phyloP scores from a whole-genome alignment of 306 rosid genomes.

The Begonia peltatifolia region DNA sequence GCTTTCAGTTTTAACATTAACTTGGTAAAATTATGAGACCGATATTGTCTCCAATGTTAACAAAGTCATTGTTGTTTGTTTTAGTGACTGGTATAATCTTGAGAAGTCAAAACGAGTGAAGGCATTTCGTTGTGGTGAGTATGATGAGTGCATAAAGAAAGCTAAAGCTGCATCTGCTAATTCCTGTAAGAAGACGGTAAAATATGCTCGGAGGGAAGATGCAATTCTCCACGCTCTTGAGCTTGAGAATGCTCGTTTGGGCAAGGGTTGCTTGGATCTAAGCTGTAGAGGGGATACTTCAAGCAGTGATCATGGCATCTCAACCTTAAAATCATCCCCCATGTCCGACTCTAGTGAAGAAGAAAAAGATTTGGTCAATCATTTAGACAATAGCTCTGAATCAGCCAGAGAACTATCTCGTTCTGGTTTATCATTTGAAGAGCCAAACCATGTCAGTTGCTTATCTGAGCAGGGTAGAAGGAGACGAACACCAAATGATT shows the following conservation, averaged over 20 bases:
- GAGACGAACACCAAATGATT: conserved; percentile 86
- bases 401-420: conserved; percentile 80
- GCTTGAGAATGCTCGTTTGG: conserved; percentile 60
- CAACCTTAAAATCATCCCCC: conserved; percentile 34
- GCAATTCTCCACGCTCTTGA: conserved; percentile 98
- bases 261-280: conserved; percentile 34
- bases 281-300: conserved; percentile 31
- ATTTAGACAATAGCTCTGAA: conserved; percentile 54
- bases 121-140: conserved; percentile 95
- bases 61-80: background rate
- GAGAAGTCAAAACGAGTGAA: conserved; percentile 90
- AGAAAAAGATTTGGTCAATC: conserved; percentile 36
- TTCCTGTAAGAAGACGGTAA: conserved; percentile 70
- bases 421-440: conserved; percentile 88
- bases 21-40: no score
- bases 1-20: no score
- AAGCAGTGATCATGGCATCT: conserved; percentile 31
- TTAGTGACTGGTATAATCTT: conserved; percentile 97
- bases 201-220: conserved; percentile 97
- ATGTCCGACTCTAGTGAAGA: conserved; percentile 37
- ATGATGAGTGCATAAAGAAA: conserved; percentile 80
- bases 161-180: conserved; percentile 75
- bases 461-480: conserved; percentile 59
- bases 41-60: conserved; percentile 7
- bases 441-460: conserved; percentile 59